Conservation (phyloP, 129 eudicot genomes). For the Artemisia tridentata region DNA sequence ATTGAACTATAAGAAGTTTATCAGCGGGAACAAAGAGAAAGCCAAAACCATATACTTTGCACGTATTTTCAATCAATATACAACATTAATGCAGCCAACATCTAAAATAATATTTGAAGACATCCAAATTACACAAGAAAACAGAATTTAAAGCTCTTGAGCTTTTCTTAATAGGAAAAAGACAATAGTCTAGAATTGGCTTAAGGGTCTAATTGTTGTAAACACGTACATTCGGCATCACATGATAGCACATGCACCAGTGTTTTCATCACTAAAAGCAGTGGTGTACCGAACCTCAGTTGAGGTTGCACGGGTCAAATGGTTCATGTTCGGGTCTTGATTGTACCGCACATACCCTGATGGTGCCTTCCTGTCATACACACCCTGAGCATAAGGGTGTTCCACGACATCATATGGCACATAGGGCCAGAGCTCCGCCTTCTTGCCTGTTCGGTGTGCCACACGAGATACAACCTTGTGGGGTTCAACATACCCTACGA, state of each 20-base stretch:
- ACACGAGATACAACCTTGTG: constrained; percentile 85
- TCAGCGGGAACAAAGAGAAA: too few relatives aligned
- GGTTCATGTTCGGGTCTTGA: constrained; percentile 41
- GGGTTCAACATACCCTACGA: constrained; percentile 75
- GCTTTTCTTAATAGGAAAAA: not conserved
- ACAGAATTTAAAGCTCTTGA: not conserved
- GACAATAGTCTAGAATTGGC: not conserved
- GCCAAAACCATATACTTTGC: too few relatives aligned
- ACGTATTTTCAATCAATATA: not conserved
- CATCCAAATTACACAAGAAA: not conserved
- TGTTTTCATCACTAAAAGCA: constrained; percentile 89
- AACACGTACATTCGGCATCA: constrained; percentile 48
- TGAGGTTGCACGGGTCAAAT: constrained; percentile 77
- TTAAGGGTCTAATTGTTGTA: not conserved
- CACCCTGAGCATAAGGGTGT: constrained; percentile 89
- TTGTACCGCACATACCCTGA: constrained; percentile 73
- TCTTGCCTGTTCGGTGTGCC: constrained; percentile 83
- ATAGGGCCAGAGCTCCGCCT: constrained; percentile 91
- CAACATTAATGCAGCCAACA: not conserved
- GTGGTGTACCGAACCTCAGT: constrained; percentile 94
- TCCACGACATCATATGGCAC: constrained; percentile 82
- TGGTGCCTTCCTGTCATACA: constrained; percentile 84
- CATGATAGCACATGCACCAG: constrained; percentile 82
- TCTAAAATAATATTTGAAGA: not conserved
- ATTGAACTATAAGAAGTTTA: too few relatives aligned